phyloP scores from a whole-genome alignment of 352 stramenopile species.

The Chrysophaeum taylorii region DNA sequence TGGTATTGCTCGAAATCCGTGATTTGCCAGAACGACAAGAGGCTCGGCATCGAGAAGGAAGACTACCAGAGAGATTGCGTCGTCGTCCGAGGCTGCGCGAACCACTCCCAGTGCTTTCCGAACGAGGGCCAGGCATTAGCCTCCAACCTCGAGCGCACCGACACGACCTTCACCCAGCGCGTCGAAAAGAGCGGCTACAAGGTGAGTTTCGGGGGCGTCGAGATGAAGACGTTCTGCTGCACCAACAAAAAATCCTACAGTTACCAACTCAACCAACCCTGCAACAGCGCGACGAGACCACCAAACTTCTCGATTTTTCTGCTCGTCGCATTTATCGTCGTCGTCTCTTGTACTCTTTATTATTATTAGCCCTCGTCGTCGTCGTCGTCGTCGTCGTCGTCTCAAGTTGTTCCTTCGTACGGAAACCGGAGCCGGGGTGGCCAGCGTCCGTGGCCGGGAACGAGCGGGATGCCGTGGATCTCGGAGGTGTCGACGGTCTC shows the following conservation, averaged over 20 bases:
- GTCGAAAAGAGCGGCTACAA: neutral
- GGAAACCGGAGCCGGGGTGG: no score
- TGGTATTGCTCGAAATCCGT: neutral
- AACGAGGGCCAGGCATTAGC: neutral
- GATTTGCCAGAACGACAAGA: no score
- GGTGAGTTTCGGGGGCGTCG: neutral
- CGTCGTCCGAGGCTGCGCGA: neutral
- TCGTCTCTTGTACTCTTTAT: no score
- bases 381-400: no score
- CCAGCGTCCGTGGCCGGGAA: slow-evolving; percentile 7
- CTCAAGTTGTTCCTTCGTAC: no score
- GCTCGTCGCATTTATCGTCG: no score
- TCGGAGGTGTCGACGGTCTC: neutral
- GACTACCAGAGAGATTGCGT: neutral
- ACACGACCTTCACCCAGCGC: neutral
- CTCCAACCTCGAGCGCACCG: neutral
- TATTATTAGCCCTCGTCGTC: no score
- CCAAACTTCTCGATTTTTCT: no score
- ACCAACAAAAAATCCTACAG: neutral
- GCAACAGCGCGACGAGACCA: neutral
- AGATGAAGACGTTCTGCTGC: neutral
- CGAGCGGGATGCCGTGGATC: neutral
- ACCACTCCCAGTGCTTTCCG: neutral
- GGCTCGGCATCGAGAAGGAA: no score
- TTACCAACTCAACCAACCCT: neutral